These are phyloP conservation scores for Xylogone sp. DNA, from an alignment of 2,329 filamentous ascomycete genomes.

Conservation along the genomic window DNA sequence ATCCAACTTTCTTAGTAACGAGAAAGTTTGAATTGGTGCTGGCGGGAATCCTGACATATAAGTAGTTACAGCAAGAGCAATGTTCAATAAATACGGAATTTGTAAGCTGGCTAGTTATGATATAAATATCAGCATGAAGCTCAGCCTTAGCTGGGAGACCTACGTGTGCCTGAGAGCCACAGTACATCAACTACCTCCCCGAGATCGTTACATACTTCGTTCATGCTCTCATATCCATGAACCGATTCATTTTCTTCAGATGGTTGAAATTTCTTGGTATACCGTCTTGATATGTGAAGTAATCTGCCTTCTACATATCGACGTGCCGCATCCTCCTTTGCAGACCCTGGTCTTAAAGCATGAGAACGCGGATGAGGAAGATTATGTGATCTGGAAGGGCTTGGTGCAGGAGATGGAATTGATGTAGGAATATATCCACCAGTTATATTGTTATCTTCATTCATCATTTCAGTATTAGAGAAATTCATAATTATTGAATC, in stretches of 20 bases:
- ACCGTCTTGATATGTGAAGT: slow-evolving; percentile 51
- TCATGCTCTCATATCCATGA: slow-evolving; percentile 54
- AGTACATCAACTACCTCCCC: slow-evolving; percentile 73
- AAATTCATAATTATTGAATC: background rate
- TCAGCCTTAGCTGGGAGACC: slow-evolving; percentile 31
- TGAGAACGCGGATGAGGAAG: slow-evolving; percentile 54
- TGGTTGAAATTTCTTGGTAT: slow-evolving; percentile 54
- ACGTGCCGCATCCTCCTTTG: slow-evolving; percentile 56
- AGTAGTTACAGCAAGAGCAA: slow-evolving; percentile 69
- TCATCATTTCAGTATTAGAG: slow-evolving; percentile 6
- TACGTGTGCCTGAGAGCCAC: slow-evolving; percentile 86
- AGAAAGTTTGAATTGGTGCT: slow-evolving; percentile 64
- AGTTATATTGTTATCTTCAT: slow-evolving; percentile 8
- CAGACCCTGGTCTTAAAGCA: slow-evolving; percentile 51
- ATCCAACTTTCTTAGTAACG: slow-evolving; percentile 73
- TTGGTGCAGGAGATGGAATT: slow-evolving; percentile 52
- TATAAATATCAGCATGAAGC: slow-evolving; percentile 1
- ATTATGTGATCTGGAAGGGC: slow-evolving; percentile 29
- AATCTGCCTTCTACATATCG: slow-evolving; percentile 53
- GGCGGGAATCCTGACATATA: slow-evolving; percentile 72
- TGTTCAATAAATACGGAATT: slow-evolving; percentile 75
- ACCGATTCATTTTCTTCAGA: slow-evolving; percentile 36
- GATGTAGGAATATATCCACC: slow-evolving; percentile 50
- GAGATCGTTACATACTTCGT: slow-evolving; percentile 69
- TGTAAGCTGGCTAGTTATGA: slow-evolving; percentile 63